Base-by-base conservation (phyloP, 768 basidiomycete species). In the Grammothele lineata region DNA sequence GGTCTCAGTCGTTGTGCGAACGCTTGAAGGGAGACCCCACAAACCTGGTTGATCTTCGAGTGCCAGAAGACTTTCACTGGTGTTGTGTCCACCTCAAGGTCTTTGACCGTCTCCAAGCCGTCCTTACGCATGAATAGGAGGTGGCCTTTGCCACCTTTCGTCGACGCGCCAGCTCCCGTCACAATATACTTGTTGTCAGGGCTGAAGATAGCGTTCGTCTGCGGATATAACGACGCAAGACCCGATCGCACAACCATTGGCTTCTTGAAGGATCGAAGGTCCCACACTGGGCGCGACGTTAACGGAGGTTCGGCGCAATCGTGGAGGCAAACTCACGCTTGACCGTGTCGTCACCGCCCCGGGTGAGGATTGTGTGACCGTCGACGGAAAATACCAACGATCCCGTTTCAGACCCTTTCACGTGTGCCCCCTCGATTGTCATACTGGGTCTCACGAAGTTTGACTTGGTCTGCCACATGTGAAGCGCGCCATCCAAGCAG, bases 11-110 rank as follows among this genome's bases (percentile, higher is more conserved):
- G n/a, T n/a, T n/a, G n/a, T n/a, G n/a, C n/a, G n/a, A n/a, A n/a
- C n/a, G n/a, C n/a, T n/a, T n/a, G n/a, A n/a, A n/a, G n/a, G n/a
- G n/a, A n/a, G n/a, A n/a, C n/a, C n/a, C n/a, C n/a, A 62, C 83
- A 57, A 53, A 88, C 91, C 77, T 96, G 92, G 71, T 99, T 99
- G 74, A 99, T 98, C 67, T 89, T 91, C 5, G 90, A 81, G 70
- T 97, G 96, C 96, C 96, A 99, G 22, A 77, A 68, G 2, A 97
- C 89, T 60, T 85, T 87, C 47, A 99, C 89, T 9, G 96, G 92
- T 27, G 83, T 87, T 21, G 83, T 75, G 36, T 83, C 83, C 57
- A 88, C 78, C 46, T 75, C 78, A 36, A 92, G 57, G 35, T 75
- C 73, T 67, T 85, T 85, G 43, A 72, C 80, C 39, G 83, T 75